A percentile compares a stretch with the other conserved stretches of the same genome.
Evolutionary conservation across 1,139 yeast genomes (phyloP).

Genomic region (Pichia sp.): DNA sequence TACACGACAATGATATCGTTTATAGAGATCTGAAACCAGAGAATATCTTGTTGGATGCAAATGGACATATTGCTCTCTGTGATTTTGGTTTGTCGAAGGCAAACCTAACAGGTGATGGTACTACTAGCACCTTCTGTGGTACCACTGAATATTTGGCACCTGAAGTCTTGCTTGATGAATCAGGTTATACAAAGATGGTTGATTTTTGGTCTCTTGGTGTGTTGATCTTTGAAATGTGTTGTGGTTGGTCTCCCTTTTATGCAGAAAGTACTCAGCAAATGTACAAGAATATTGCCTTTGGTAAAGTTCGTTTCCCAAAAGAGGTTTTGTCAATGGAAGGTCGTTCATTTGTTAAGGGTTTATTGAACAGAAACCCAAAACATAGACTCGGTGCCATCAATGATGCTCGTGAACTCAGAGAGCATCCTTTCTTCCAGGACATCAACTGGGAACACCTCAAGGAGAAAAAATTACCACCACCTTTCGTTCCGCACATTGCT

Average conservation of each 20-base stretch:
- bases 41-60: slow-evolving; percentile 86
- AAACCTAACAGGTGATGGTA: slow-evolving; percentile 76
- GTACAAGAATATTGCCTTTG: slow-evolving; percentile 98
- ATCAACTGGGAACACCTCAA: slow-evolving; percentile 80
- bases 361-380: slow-evolving; percentile 88
- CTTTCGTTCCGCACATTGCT: slow-evolving; percentile 87
- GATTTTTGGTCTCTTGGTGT: slow-evolving; percentile 86
- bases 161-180: slow-evolving; percentile 72
- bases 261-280: slow-evolving; percentile 97
- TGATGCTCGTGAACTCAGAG: slow-evolving; percentile 87
- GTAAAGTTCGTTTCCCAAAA: slow-evolving; percentile 94
- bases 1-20: slow-evolving; percentile 88
- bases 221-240: slow-evolving; percentile 80
- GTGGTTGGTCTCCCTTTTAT: slow-evolving; percentile 99
- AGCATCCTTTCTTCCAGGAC: slow-evolving; percentile 85
- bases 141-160: slow-evolving; percentile 91
- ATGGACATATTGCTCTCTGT: slow-evolving; percentile 94
- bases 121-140: slow-evolving; percentile 96
- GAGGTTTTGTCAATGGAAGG: slow-evolving; percentile 91
- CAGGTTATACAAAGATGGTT: slow-evolving; percentile 81
- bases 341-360: slow-evolving; percentile 88
- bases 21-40: slow-evolving; percentile 95
- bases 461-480: slow-evolving; percentile 89
- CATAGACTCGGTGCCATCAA: slow-evolving; percentile 87
- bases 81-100: slow-evolving; percentile 97